Base-by-base conservation (phyloP, 495 filamentous ascomycete genomes). In the Aspergillus homomorphus region DNA sequence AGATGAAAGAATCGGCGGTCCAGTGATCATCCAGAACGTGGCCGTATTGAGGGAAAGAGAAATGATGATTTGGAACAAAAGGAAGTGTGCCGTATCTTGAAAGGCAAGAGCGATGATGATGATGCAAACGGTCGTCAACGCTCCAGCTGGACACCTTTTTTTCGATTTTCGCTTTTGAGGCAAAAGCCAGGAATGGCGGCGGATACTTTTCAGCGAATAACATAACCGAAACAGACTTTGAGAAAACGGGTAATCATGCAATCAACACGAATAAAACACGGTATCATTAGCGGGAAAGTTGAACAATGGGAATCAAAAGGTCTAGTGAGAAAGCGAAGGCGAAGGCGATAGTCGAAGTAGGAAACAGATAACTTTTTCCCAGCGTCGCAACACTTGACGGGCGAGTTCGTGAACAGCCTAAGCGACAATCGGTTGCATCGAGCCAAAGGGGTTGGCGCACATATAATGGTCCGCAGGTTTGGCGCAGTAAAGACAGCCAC, bases 401-500 rank as follows among this genome's bases (percentile, higher is more conserved):
- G 26, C 42, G 44, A 52, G 44, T 44, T 51, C 33, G 44, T 42
- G 66, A 64, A 64, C 62, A 74, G 56, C 62, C 66, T 38, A 38
- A 59, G 79, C 70, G 55, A 78, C 53, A 60, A 80, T 71, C 28
- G 89, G 77, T 70, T 89, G 88, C 63, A 81, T 68, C 19, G 85
- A 71, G 62, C 85, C 71, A 57, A 77, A 90, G 46, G 76, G 75
- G 50, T 79, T 80, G 49, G 79, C 74, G 66, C 82, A 82, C 65
- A 91, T 84, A 66, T 91, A 90, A 18, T 82, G 72, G 38, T 84
- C 81, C 26, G 85, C 69, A 56, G 86, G 82, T 59, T 82, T 86
- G 10, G 76, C 72, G 70, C 89, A 93, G 54, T 84, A 82, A 49
- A 75, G 68, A 69, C 90, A 94, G 57, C 77, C 80, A 68, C 89